Evolutionary conservation across 805 yeast genomes (phyloP).

Genomic region (Spathaspora gorwiae): DNA sequence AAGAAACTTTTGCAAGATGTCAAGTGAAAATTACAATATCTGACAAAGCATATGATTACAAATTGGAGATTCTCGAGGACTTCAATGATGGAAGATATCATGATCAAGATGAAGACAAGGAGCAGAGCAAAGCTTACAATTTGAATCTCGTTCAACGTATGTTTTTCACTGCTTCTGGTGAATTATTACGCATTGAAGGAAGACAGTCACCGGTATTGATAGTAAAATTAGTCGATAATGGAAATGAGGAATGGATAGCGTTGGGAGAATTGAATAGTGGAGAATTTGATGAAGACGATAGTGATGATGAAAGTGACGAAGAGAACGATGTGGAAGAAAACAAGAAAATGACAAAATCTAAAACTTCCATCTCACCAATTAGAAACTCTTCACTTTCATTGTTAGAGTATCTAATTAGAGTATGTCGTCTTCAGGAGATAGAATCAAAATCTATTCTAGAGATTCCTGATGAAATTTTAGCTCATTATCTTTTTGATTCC

Average conservation of each 20-base stretch:
- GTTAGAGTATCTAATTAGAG: slow-evolving; percentile 58
- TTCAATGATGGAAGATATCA: slow-evolving; percentile 73
- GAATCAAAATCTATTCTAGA: slow-evolving; percentile 52
- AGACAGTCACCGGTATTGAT: slow-evolving; percentile 63
- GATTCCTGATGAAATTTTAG: slow-evolving; percentile 62
- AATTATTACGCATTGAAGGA: slow-evolving; percentile 57
- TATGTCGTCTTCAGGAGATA: slow-evolving; percentile 54
- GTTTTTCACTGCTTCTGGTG: slow-evolving; percentile 70
- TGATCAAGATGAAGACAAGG: slow-evolving; percentile 46
- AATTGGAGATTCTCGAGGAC: slow-evolving; percentile 47
- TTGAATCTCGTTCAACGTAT: slow-evolving; percentile 44
- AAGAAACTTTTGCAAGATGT: slow-evolving; percentile 63
- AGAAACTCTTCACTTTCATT: slow-evolving; percentile 40
- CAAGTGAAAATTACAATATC: slow-evolving; percentile 35
- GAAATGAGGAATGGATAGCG: slow-evolving; percentile 46
- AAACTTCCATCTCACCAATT: slow-evolving; percentile 1
- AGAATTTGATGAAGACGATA: slow-evolving; percentile 23
- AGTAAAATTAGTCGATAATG: slow-evolving; percentile 37
- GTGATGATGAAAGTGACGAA: slow-evolving; percentile 16
- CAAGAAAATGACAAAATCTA: slow-evolving; percentile 11
- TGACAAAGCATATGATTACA: slow-evolving; percentile 34
- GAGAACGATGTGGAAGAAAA: slow-evolving; percentile 23
- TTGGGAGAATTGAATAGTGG: slow-evolving; percentile 35
- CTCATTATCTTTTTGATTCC: slow-evolving; percentile 60
- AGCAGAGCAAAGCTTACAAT: slow-evolving; percentile 29